Evolutionary conservation across 2,329 filamentous ascomycete species (phyloP).

Genomic region (Thermothelomyces thermophilus): DNA sequence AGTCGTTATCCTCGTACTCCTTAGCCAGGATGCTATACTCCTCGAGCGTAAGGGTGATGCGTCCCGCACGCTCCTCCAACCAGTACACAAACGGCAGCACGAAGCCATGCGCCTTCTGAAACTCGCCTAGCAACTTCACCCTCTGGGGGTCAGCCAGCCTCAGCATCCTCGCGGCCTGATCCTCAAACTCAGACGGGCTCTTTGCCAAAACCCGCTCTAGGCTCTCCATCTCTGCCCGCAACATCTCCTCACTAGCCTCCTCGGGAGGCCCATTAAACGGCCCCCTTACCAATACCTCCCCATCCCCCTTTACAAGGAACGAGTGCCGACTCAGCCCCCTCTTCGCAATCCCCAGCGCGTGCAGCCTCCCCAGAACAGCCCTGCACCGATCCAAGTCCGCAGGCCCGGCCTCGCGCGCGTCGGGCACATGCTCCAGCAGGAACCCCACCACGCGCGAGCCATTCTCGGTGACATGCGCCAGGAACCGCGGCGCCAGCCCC

Average conservation of each 20-base stretch:
- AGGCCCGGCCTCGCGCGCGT: neutral
- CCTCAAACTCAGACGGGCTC: too few species aligned
- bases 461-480: neutral
- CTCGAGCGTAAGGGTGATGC: too few species aligned
- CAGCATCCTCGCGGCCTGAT: too few species aligned
- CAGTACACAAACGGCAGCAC: too few species aligned
- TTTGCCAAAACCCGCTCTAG: neutral
- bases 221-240: neutral
- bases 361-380: neutral
- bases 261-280: neutral
- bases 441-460: neutral
- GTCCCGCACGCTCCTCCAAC: too few species aligned
- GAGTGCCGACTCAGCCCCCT: neutral
- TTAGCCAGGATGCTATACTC: too few species aligned
- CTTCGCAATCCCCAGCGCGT: neutral
- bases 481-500: neutral
- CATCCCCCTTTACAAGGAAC: slow-evolving; percentile 1
- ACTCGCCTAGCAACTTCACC: too few species aligned
- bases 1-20: too few species aligned
- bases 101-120: too few species aligned
- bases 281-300: neutral
- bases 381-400: neutral
- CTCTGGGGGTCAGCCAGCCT: too few species aligned
- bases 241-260: neutral
- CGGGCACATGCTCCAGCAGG: neutral